Conservation (phyloP, 352 stramenopile genomes). For the Pythium dissimile region DNA sequence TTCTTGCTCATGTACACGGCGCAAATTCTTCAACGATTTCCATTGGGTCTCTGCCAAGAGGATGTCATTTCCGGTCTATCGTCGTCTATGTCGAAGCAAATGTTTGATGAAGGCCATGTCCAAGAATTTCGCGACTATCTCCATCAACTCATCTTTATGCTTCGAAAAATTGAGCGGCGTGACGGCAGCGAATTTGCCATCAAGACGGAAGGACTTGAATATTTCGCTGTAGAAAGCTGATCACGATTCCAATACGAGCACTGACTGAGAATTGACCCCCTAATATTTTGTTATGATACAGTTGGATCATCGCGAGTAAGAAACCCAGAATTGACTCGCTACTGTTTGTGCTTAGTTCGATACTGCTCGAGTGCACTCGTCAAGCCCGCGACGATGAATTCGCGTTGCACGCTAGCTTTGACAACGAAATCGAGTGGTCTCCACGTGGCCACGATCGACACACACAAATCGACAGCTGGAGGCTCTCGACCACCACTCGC, state of each 20-base stretch:
- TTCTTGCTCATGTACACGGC: constrained; percentile 80
- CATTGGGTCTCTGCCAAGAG: constrained; percentile 44
- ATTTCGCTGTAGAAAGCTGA: constrained; percentile 46
- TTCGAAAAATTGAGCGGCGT: constrained; percentile 53
- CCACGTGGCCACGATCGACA: constrained; percentile 59
- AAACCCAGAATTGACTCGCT: background rate
- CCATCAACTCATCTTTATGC: constrained; percentile 69
- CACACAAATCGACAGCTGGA: constrained; percentile 35
- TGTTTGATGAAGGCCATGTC: constrained; percentile 71
- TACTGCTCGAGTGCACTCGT: constrained; percentile 18
- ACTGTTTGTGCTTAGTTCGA: constrained; percentile 18
- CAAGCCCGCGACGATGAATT: constrained; percentile 54
- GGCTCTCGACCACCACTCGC: constrained; percentile 23
- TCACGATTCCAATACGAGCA: background rate
- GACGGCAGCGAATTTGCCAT: constrained; percentile 41
- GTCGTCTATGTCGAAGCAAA: constrained; percentile 40
- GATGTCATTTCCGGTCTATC: constrained; percentile 47
- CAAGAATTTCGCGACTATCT: constrained; percentile 77
- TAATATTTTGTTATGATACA: constrained; percentile 4
- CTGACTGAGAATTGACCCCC: background rate
- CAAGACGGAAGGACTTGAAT: constrained; percentile 53
- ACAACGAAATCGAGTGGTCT: constrained; percentile 63
- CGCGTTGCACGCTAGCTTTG: constrained; percentile 40
- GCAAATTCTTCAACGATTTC: constrained; percentile 59
- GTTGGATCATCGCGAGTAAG: too few species aligned